Percentiles rank a stretch among this genome's conserved stretches.
phyloP scores from a whole-genome alignment of 2,329 filamentous ascomycete genomes.

The Aspergillus caelatus region DNA sequence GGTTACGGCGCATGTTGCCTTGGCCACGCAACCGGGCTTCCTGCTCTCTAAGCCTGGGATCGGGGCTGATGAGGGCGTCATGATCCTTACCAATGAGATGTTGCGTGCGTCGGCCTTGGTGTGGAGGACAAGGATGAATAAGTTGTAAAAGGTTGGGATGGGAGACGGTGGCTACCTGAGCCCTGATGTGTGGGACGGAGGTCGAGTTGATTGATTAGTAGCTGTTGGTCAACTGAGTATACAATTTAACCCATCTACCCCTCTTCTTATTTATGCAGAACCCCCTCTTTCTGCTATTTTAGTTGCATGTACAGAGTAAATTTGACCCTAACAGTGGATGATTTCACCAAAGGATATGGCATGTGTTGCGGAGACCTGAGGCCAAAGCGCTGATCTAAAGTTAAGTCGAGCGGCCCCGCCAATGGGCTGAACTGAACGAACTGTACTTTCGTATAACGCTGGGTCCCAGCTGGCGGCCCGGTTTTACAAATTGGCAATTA shows the following conservation, averaged over 20 bases:
- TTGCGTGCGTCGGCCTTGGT: slow-evolving; percentile 8
- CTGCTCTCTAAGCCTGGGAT: slow-evolving; percentile 12
- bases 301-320: not conserved
- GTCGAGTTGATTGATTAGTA: no score
- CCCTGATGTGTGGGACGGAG: no score
- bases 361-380: not conserved
- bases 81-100: slow-evolving; percentile 16
- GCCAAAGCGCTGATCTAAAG: not conserved
- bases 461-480: not conserved
- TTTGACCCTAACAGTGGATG: not conserved
- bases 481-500: not conserved
- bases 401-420: not conserved
- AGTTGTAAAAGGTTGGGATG: not conserved
- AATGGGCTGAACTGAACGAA: not conserved
- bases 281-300: not conserved
- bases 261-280: not conserved
- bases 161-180: not conserved
- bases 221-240: not conserved
- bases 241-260: not conserved
- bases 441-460: not conserved
- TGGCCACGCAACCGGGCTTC: slow-evolving; percentile 10
- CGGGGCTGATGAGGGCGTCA: slow-evolving; percentile 11
- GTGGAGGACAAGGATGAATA: not conserved
- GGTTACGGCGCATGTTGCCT: slow-evolving; percentile 25
- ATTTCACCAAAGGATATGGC: not conserved